phyloP scores from a whole-genome alignment of 805 yeast genomes.

The Lipomyces chichibuensis region DNA sequence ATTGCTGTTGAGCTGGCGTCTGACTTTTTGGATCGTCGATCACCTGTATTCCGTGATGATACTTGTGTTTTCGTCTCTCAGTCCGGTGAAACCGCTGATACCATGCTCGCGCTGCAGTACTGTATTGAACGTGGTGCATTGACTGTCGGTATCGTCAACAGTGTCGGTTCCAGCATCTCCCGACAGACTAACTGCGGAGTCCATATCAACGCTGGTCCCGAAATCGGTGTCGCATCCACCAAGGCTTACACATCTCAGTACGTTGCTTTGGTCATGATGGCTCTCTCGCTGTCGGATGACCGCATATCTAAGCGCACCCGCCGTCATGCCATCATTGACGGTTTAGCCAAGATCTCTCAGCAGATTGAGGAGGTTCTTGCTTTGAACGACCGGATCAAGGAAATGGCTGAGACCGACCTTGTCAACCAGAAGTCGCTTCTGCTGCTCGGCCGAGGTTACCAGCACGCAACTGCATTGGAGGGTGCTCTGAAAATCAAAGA shows the following conservation, averaged over 20 bases:
- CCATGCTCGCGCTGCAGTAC: slow-evolving; percentile 91
- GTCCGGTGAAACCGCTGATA: slow-evolving; percentile 98
- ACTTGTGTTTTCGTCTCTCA: slow-evolving; percentile 97
- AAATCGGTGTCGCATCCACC: slow-evolving; percentile 98
- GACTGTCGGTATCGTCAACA: slow-evolving; percentile 95
- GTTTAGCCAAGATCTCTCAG: slow-evolving; percentile 78
- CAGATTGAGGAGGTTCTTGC: slow-evolving; percentile 79
- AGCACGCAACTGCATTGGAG: slow-evolving; percentile 94
- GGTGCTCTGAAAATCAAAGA: slow-evolving; percentile 98
- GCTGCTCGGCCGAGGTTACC: slow-evolving; percentile 96
- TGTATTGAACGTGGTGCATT: slow-evolving; percentile 97
- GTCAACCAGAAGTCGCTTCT: slow-evolving; percentile 83
- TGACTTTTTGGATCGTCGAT: slow-evolving; percentile 88
- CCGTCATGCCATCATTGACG: slow-evolving; percentile 82
- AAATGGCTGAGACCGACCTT: slow-evolving; percentile 70
- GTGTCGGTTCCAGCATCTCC: slow-evolving; percentile 95
- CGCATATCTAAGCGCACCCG: slow-evolving; percentile 74
- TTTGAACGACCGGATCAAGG: slow-evolving; percentile 73
- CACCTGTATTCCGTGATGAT: slow-evolving; percentile 98
- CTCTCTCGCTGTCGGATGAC: slow-evolving; percentile 91
- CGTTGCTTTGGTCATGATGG: slow-evolving; percentile 96
- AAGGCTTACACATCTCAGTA: slow-evolving; percentile 98
- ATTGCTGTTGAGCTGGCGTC: slow-evolving; percentile 91
- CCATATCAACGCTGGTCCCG: slow-evolving; percentile 99
- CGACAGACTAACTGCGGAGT: slow-evolving; percentile 99